Evolutionary conservation across 1,139 yeast genomes (phyloP), one percentile per base, ranked within the genome.

Genomic region (Nakaseomyces kungkrabaensis): DNA sequence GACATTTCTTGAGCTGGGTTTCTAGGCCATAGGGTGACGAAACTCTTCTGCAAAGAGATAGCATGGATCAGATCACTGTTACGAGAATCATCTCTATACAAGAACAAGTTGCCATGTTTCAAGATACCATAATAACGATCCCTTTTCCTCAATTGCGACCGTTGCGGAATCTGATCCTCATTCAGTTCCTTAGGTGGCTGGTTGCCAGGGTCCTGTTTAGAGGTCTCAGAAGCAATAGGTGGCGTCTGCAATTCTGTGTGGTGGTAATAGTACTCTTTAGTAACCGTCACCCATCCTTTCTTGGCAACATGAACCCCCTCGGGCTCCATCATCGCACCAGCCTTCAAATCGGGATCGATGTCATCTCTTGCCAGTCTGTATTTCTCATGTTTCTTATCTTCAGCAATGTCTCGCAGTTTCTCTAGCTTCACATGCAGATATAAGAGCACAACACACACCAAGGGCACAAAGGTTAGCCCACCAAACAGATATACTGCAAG

Each of bases 11-110:
- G 59, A 5, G 50, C 53, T 10, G 67, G 49, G 43, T 62, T 59
- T 26, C 90, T 76, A 1, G 97, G 98, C 97, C 97, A 92, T n/a
- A 89, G 69, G 0, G 85, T 72, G 0, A 88, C 84, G 47, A 86
- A 72, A 58, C 81, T 79, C 59, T 83, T 78, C 4, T 85, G 77
- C 37, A 90, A 68, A 1, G 86, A 90, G 54, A 90, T 79, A 5
- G 86, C 96, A 65, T 87, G 94, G 56, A 80, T 79, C 22, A 88
- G 82, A 75, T 60, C 81, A 72, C 47, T 74, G 71, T 54, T 57
- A 1, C 54, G 53, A 3, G 59, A 40, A 37, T 84, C 84, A 58
- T 83, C 86, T 56, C 79, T 79, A 68, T 86, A 90, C 10, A 92
- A 71, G 60, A 90, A 87, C 50, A 92, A 68, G 60, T 89, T 89